phyloP scores from a whole-genome alignment of 2,329 filamentous ascomycete genomes.

The Triangularia setosa region DNA sequence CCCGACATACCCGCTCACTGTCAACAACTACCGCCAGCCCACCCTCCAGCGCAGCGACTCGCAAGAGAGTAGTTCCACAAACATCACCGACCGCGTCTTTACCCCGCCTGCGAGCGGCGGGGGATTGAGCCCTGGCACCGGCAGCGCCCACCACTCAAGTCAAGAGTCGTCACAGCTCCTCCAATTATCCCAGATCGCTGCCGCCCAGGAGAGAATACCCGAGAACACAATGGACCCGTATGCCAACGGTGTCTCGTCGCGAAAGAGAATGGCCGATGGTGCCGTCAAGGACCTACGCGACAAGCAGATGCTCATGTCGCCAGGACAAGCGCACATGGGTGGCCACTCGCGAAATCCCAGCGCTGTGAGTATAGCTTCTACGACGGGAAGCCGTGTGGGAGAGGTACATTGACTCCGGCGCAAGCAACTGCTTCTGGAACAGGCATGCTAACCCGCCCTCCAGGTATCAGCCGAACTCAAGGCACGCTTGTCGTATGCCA shows the following conservation, averaged over 20 bases:
- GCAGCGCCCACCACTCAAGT: constrained; percentile 42
- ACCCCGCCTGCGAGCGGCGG: constrained; percentile 43
- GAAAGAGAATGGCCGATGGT: constrained; percentile 76
- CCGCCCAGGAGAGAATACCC: constrained; percentile 47
- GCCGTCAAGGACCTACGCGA: constrained; percentile 55
- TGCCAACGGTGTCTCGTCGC: constrained; percentile 35
- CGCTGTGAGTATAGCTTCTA: constrained; percentile 57
- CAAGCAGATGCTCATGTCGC: constrained; percentile 43
- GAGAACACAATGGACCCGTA: constrained; percentile 32
- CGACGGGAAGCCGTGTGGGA: constrained; percentile 66
- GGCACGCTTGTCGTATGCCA: constrained; percentile 84
- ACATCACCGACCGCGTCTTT: constrained; percentile 40
- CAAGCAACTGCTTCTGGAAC: neutral
- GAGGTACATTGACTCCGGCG: constrained; percentile 55
- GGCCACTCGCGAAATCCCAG: constrained; percentile 71
- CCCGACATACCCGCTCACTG: neutral
- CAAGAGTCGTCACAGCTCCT: constrained; percentile 52
- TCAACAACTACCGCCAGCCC: constrained; percentile 12
- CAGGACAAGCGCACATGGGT: constrained; percentile 42
- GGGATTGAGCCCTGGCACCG: constrained; percentile 36
- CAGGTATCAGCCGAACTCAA: constrained; percentile 76
- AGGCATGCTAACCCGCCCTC: constrained; percentile 22
- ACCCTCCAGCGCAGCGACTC: constrained; percentile 39
- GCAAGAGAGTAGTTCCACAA: constrained; percentile 40
- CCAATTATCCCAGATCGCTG: constrained; percentile 56